Evolutionary conservation across 352 stramenopile genomes (phyloP).

Genomic region (Peronospora farinosa): DNA sequence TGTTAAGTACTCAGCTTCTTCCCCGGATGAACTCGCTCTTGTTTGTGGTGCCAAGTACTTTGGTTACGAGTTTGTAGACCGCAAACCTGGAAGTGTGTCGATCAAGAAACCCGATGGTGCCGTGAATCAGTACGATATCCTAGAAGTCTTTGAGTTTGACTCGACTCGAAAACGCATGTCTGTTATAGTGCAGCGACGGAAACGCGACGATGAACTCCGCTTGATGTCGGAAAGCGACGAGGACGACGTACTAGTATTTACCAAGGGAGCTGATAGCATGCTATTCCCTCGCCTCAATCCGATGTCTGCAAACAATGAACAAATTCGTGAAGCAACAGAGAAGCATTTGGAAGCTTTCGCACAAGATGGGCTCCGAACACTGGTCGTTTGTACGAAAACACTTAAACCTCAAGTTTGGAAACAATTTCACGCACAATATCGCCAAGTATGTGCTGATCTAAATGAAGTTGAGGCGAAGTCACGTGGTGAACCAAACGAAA

Average conservation of each 20-base stretch:
- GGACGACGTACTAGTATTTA: conserved; percentile 68
- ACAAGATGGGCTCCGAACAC: conserved; percentile 81
- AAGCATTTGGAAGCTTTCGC: conserved; percentile 79
- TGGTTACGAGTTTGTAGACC: conserved; percentile 73
- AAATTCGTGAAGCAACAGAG: conserved; percentile 41
- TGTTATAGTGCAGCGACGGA: conserved; percentile 69
- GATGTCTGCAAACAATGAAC: conserved; percentile 33
- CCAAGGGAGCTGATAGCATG: conserved; percentile 78
- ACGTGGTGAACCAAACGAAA: conserved; percentile 49
- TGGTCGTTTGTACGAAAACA: conserved; percentile 73
- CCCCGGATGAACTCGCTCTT: conserved; percentile 79
- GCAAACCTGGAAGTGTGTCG: conserved; percentile 60
- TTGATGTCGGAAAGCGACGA: conserved; percentile 61
- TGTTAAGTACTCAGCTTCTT: conserved; percentile 86
- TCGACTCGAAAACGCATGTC: conserved; percentile 85
- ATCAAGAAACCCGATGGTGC: conserved; percentile 53
- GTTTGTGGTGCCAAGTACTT: conserved; percentile 84
- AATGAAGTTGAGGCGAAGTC: conserved; percentile 67
- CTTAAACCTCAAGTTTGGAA: conserved; percentile 57
- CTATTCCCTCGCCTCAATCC: conserved; percentile 71
- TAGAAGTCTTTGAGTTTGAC: conserved; percentile 93
- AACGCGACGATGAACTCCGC: conserved; percentile 65
- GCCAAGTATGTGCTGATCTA: conserved; percentile 49
- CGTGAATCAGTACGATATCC: conserved; percentile 80
- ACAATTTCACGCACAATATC: conserved; percentile 62